These are phyloP conservation scores for Aspergillus heteromorphus DNA, from an alignment of 495 filamentous ascomycete species.

Conservation along the genomic window DNA sequence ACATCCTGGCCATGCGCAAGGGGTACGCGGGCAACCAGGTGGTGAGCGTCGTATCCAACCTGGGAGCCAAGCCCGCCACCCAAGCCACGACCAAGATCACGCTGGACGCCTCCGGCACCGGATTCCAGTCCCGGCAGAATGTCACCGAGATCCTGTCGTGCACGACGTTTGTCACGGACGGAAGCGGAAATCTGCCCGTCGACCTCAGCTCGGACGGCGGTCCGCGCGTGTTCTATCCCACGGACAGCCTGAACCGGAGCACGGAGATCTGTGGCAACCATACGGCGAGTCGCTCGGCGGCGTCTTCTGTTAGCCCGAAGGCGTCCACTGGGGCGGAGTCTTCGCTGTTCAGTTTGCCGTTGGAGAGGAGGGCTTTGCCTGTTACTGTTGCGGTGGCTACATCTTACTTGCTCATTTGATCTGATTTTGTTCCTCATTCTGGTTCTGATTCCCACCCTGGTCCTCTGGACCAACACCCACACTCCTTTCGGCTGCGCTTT, in stretches of 20 bases:
- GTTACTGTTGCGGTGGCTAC: background rate
- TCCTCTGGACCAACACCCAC: no score
- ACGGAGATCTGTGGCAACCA: background rate
- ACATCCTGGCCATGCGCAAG: conserved; percentile 1
- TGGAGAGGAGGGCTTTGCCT: background rate
- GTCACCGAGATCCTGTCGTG: conserved; percentile 1
- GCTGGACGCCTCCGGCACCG: background rate
- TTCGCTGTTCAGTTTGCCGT: background rate
- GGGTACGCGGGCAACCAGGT: conserved; percentile 1
- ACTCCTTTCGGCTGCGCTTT: background rate
- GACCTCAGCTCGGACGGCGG: conserved; percentile 1
- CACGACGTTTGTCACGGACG: background rate
- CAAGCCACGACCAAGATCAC: background rate
- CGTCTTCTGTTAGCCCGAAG: background rate
- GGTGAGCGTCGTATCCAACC: conserved; percentile 2
- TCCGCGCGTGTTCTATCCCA: conserved; percentile 2
- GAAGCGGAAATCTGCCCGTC: background rate
- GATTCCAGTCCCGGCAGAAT: background rate
- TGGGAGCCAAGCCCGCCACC: conserved; percentile 2
- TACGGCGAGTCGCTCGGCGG: background rate
- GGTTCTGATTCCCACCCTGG: no score
- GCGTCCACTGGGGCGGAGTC: background rate
- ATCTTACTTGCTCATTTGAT: background rate
- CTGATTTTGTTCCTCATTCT: no score
- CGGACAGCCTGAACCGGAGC: background rate